Conservation (phyloP, 192 early-diverging fungal genomes). For the Thoreauomyces humboldtii region DNA sequence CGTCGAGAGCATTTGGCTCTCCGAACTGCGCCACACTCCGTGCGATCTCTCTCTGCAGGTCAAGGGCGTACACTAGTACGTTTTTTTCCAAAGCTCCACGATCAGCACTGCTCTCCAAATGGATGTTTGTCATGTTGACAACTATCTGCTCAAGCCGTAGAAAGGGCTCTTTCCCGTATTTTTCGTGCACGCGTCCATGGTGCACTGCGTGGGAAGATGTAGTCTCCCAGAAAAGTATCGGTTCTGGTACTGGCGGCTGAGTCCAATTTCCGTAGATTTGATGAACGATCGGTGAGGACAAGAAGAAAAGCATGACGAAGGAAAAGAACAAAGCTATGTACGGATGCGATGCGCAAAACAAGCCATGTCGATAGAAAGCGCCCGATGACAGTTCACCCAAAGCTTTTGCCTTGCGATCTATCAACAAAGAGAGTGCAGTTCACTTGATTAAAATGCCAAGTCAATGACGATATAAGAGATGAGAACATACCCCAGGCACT, state of each 20-base stretch:
- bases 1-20: slow-evolving; percentile 21
- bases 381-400: too few relatives aligned
- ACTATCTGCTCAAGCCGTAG: slow-evolving; percentile 41
- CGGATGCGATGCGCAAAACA: slow-evolving; percentile 64
- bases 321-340: slow-evolving; percentile 50
- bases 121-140: slow-evolving; percentile 21
- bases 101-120: not conserved
- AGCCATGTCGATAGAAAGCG: slow-evolving; percentile 60
- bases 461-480: too few relatives aligned
- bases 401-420: too few relatives aligned
- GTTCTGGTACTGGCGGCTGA: slow-evolving; percentile 12
- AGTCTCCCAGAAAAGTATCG: slow-evolving; percentile 40
- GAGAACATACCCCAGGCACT: too few relatives aligned
- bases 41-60: slow-evolving; percentile 30
- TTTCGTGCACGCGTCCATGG: slow-evolving; percentile 19
- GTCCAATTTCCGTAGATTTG: slow-evolving; percentile 29
- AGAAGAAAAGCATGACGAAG: slow-evolving; percentile 52
- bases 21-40: slow-evolving; percentile 6
- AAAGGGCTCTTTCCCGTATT: slow-evolving; percentile 29
- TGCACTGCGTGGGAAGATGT: slow-evolving; percentile 36
- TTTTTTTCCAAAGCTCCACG: slow-evolving; percentile 10
- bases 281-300: slow-evolving; percentile 53
- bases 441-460: too few relatives aligned
- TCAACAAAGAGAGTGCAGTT: too few relatives aligned
- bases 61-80: slow-evolving; percentile 26